A percentile compares a stretch with the other conserved stretches of the same genome.
These are phyloP conservation scores for Cubamyces lactineus DNA, from an alignment of 768 basidiomycete species.

Conservation along the genomic window DNA sequence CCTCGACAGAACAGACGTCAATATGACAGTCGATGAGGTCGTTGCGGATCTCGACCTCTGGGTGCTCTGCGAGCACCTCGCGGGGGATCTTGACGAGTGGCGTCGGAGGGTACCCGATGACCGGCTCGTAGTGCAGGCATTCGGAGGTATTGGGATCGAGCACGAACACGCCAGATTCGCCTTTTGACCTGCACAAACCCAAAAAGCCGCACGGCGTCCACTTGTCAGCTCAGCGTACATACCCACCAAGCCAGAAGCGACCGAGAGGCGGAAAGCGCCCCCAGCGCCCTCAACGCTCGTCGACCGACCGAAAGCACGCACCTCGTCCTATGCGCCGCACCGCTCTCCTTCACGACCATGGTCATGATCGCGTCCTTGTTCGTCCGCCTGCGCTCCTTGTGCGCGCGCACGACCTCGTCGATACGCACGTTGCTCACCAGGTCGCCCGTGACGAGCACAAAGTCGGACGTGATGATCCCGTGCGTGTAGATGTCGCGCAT, in stretches of 20 bases:
- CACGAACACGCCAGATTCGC: constrained; percentile 79
- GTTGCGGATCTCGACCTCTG: constrained; percentile 84
- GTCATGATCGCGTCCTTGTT: constrained; percentile 98
- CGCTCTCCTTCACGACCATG: constrained; percentile 87
- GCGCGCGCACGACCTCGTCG: constrained; percentile 84
- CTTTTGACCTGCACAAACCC: constrained; percentile 54
- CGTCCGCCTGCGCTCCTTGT: constrained; percentile 82
- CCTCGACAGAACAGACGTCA: constrained; percentile 94
- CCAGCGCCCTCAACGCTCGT: not conserved
- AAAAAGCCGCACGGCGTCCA: constrained; percentile 2
- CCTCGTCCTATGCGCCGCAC: constrained; percentile 73
- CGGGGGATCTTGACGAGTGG: constrained; percentile 70
- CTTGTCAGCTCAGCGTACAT: not conserved
- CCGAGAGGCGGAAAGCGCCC: too few relatives aligned
- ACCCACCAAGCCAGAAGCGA: not conserved
- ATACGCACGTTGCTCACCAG: constrained; percentile 92
- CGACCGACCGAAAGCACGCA: constrained; percentile 38
- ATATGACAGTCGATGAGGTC: constrained; percentile 89
- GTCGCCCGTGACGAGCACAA: constrained; percentile 89
- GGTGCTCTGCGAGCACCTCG: constrained; percentile 69
- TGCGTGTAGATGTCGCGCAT: constrained; percentile 94
- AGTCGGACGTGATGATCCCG: constrained; percentile 87
- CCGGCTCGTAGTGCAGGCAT: constrained; percentile 84
- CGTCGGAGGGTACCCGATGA: constrained; percentile 69
- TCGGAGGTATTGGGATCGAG: constrained; percentile 76